Conservation (phyloP, 2,329 filamentous ascomycete species). For the Diaporthe destruens region DNA sequence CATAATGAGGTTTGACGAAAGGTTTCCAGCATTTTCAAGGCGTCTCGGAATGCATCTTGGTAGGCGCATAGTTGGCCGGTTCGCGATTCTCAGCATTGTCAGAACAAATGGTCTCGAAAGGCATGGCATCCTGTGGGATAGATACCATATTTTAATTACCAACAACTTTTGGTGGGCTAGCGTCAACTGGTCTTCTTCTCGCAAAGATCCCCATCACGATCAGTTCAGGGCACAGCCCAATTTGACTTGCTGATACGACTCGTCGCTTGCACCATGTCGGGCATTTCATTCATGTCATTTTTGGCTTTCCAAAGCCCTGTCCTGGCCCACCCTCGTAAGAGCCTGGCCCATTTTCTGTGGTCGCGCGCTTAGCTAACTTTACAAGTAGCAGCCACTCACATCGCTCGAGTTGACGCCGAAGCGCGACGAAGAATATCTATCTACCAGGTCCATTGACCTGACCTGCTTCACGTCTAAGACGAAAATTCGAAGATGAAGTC, state of each 20-base stretch:
- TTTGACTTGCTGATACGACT: conserved; percentile 10
- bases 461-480: neutral
- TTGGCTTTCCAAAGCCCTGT: neutral
- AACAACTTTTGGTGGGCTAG: conserved; percentile 11
- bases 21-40: conserved; percentile 35
- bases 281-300: conserved; percentile 28
- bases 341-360: conserved; percentile 9
- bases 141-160: conserved; percentile 35
- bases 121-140: conserved; percentile 25
- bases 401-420: conserved; percentile 32
- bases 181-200: conserved; percentile 1
- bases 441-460: neutral
- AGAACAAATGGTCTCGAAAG: conserved; percentile 1
- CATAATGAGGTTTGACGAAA: conserved; percentile 8
- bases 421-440: conserved; percentile 13
- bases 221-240: neutral
- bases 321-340: conserved; percentile 1
- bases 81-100: conserved; percentile 7
- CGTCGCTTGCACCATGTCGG: conserved; percentile 8
- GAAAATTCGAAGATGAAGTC: neutral
- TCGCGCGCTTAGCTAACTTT: conserved; percentile 19
- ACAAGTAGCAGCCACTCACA: conserved; percentile 30
- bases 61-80: conserved; percentile 26
- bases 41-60: conserved; percentile 37
- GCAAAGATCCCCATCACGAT: neutral